A percentile compares a stretch with the other conserved stretches of the same genome.
Evolutionary conservation across 495 filamentous ascomycete genomes (phyloP).

Genomic region (Aspergillus steynii): DNA sequence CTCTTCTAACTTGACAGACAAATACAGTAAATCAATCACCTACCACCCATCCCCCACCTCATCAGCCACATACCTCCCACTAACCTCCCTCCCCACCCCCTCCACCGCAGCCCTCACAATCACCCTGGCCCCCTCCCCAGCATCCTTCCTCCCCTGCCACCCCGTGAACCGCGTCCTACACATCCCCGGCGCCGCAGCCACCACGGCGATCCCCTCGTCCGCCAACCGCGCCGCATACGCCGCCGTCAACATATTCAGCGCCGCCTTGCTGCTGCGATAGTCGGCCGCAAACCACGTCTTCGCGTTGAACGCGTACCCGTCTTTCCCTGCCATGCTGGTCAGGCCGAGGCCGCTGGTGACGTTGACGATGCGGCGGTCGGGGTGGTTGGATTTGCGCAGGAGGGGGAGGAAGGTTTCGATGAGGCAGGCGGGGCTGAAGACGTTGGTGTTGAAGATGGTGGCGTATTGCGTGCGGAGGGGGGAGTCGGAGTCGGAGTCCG

Average conservation of each 20-base stretch:
- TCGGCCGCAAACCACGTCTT: slow-evolving; percentile 19
- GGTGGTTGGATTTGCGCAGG: too few relatives aligned
- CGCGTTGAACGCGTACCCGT: slow-evolving; percentile 27
- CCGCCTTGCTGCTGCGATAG: slow-evolving; percentile 46
- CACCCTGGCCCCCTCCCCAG: too few relatives aligned
- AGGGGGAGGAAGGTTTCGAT: too few relatives aligned
- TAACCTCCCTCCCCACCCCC: too few relatives aligned
- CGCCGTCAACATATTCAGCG: slow-evolving; percentile 41
- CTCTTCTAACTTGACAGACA: too few relatives aligned
- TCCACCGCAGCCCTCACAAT: too few relatives aligned
- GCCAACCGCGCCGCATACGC: slow-evolving; percentile 14
- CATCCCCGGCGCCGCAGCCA: slow-evolving; percentile 23
- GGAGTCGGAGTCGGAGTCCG: not conserved
- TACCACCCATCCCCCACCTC: too few relatives aligned
- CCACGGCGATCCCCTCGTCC: slow-evolving; percentile 20
- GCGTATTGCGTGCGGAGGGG: slow-evolving; percentile 26
- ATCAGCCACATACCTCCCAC: too few relatives aligned
- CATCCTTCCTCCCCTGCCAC: too few relatives aligned
- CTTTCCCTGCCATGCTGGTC: slow-evolving; percentile 33
- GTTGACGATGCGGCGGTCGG: too few relatives aligned
- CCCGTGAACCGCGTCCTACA: slow-evolving; percentile 23
- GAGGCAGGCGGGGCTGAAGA: slow-evolving; percentile 5
- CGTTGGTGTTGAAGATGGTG: slow-evolving; percentile 38
- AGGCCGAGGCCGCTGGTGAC: slow-evolving; percentile 32
- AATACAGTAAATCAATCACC: too few relatives aligned